Evolutionary conservation across 2,329 filamentous ascomycete species (phyloP), one percentile per base, ranked within the genome.

Genomic region (Paraphaeosphaeria sporulosa): DNA sequence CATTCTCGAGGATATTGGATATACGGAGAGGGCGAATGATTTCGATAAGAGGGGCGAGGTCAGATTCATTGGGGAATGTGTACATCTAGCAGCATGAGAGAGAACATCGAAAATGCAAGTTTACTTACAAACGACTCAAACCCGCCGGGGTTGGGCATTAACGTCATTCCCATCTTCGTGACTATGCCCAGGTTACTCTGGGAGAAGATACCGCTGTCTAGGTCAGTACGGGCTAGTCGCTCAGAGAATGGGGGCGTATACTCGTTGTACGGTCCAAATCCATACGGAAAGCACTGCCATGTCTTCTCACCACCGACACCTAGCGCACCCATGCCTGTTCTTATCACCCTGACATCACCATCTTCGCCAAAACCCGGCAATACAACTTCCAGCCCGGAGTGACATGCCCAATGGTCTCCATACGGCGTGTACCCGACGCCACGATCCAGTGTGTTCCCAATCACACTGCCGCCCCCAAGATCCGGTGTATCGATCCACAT

Each of bases 141-240:
- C 17, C 65, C 67, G 8, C 65, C 65, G 1, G 66, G 66, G 46
- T 69, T 68, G 4, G 65, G 67, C 67, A 69, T 69, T 2, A 69
- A 57, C 1, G 64, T 59, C 67, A 86, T 79, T 0, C 84, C 85
- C 79, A 87, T 83, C 70, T 87, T 86, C 3, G 73, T 74, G 4
- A 76, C 73, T 32, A 78, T 76, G 6, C 76, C 76, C 15, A 75
- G 67, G 38, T 75, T 76, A 1, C 68, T 70, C 50, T 78, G 76
- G 0, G 76, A 71, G 64, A 78, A 78, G 46, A 76, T 73, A 25
- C 74, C 76, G 59, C 61, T 65, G 38, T 23, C 7, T 15, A 3
- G 38, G 17, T 56, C 52, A 54, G 32, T 48, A 9, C 10, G 10
- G 8, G 30, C 30, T 9, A 8, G 5, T 32, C 17, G 17, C 17